Percentiles rank a stretch among this genome's conserved stretches.
Conservation (phyloP, 2,329 filamentous ascomycete species). For the Paecilomyces sp. region DNA sequence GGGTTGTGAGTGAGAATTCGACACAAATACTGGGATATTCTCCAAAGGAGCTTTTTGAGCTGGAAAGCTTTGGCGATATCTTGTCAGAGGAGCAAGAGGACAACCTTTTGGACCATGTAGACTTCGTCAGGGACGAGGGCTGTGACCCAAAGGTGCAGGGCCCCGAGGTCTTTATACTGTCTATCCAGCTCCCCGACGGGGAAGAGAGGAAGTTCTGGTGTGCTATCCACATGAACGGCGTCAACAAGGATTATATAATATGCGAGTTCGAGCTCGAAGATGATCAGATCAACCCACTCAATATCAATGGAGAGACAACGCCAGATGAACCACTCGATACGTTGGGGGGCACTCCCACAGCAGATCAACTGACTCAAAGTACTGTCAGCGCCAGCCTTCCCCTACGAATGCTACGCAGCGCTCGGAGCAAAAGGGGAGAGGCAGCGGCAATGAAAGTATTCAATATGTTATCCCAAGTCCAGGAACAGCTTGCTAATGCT, state of each 20-base stretch:
- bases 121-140: slow-evolving; percentile 80
- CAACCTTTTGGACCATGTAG: slow-evolving; percentile 75
- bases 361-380: slow-evolving; percentile 67
- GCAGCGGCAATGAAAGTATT: slow-evolving; percentile 92
- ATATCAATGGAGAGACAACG: slow-evolving; percentile 49
- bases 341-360: slow-evolving; percentile 62
- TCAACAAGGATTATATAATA: slow-evolving; percentile 64
- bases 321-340: slow-evolving; percentile 66
- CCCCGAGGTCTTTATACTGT: slow-evolving; percentile 77
- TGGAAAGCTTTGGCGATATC: slow-evolving; percentile 75
- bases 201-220: slow-evolving; percentile 71
- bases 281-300: slow-evolving; percentile 60
- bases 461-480: slow-evolving; percentile 86
- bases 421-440: slow-evolving; percentile 67
- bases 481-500: slow-evolving; percentile 74
- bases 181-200: slow-evolving; percentile 53
- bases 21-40: slow-evolving; percentile 67
- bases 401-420: slow-evolving; percentile 63
- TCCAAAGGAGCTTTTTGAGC: slow-evolving; percentile 65
- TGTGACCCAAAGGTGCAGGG: slow-evolving; percentile 68
- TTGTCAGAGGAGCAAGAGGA: slow-evolving; percentile 77
- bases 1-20: slow-evolving; percentile 76
- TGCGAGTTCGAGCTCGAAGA: slow-evolving; percentile 88
- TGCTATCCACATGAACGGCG: slow-evolving; percentile 68
- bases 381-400: slow-evolving; percentile 67